Evolutionary conservation across 2,329 filamentous ascomycete genomes (phyloP), one percentile per base, ranked within the genome.

Genomic region (Phyllosticta citrichinensis): DNA sequence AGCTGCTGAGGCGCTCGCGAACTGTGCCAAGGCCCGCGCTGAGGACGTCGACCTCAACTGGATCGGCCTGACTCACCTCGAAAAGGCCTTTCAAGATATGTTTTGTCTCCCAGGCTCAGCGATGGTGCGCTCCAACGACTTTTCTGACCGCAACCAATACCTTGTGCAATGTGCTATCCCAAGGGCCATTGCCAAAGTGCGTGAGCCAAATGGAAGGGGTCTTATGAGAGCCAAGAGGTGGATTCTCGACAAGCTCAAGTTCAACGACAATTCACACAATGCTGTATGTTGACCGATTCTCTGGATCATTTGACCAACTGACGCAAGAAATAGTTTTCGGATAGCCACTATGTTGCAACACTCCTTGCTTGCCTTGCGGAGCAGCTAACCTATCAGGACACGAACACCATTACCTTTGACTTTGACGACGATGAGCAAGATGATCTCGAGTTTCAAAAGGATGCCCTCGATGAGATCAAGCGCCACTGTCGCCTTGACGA

Each of bases 201-300:
- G 91, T 57, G 87, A 93, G 68, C 78, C 79, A 50, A 82, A 86
- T 60, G 89, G 91, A 47, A 87, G 85, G 67, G 92, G 91, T 59
- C 92, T 93, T 0, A 80, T 87, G 68, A 80, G 86, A 58, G 91
- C 91, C 5, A 89, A 92, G 62, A 83, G 84, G 50, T 96, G 97
- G 72, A 83, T 99, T 55, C 83, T 96, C 22, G 91, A 97, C 66
- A 89, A 95, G 70, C 79, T 99, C 35, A 87, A 89, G 56, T 93
- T 91, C 76, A 99, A 99, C 70, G 92, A 99, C 74, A 99, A 99
- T 70, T 87, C 88, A 2, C 87, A 89, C 63, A 99, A 99, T 67
- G 78, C 51, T 5, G 53, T 55, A 25, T 78, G 68, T 77, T 58
- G 8, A 11, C 52, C 12, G 25, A 6, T 4, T n/a, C 12, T 2